Evolutionary conservation across 805 yeast genomes (phyloP).

Genomic region (Martiniozyma abietophila): DNA sequence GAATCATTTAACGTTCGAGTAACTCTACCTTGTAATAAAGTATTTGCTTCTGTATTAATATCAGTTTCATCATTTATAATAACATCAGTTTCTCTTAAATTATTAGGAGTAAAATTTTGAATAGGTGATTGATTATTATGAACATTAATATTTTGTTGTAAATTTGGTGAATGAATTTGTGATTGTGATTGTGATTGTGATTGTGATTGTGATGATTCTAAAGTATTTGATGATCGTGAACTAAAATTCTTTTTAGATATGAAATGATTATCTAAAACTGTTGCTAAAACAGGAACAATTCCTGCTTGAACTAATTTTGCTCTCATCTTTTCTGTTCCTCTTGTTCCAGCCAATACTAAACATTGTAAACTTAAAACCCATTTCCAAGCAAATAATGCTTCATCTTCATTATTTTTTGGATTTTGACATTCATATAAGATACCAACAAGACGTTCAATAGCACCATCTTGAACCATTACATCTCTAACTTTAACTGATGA

Average conservation of each 20-base stretch:
- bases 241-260: constrained; percentile 19
- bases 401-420: constrained; percentile 26
- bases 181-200: not conserved
- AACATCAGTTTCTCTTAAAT: not conserved
- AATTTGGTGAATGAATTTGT: not conserved
- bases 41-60: not conserved
- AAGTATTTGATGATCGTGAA: constrained; percentile 1
- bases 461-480: constrained; percentile 83
- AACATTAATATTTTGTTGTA: not conserved
- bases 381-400: constrained; percentile 77
- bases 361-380: constrained; percentile 96
- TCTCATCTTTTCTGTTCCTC: constrained; percentile 84
- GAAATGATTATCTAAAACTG: constrained; percentile 82
- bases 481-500: constrained; percentile 86
- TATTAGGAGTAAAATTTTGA: not conserved
- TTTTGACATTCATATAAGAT: constrained; percentile 72
- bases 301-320: constrained; percentile 88
- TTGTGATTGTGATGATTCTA: not conserved
- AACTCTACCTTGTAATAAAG: constrained; percentile 2
- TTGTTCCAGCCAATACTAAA: constrained; percentile 79
- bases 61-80: constrained; percentile 1
- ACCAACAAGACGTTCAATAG: constrained; percentile 77
- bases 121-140: not conserved
- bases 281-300: constrained; percentile 80
- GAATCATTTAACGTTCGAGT: constrained; percentile 11